Percentiles rank a stretch among this genome's conserved stretches.
Evolutionary conservation across 208 protist species (phyloP).

Genomic region (Leishmania mexicana): DNA sequence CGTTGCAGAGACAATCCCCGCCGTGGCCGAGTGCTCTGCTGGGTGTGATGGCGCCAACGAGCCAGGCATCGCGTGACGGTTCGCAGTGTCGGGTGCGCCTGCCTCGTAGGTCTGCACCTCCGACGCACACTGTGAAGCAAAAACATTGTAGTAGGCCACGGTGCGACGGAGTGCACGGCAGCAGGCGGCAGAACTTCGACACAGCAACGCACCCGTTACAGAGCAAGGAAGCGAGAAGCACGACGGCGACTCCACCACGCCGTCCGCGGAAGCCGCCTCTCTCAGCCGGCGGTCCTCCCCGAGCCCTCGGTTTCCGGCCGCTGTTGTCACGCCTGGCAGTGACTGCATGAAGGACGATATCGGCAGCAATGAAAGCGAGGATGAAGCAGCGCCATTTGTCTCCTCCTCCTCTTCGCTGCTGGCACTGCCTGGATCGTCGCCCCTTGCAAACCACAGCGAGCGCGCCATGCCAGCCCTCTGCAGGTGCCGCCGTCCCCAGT

Average conservation of each 20-base stretch:
- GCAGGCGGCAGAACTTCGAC: background rate
- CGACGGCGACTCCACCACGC: background rate
- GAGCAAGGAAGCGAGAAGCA: background rate
- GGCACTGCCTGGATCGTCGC: background rate
- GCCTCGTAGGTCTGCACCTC: background rate
- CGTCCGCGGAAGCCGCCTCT: background rate
- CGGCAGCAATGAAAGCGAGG: background rate
- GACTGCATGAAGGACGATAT: background rate
- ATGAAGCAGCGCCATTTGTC: background rate
- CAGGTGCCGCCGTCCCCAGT: background rate
- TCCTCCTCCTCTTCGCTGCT: background rate
- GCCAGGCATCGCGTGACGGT: background rate
- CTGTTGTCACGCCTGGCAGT: background rate
- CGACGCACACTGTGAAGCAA: background rate
- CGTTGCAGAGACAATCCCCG: background rate
- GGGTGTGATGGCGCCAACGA: background rate
- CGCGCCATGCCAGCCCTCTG: background rate
- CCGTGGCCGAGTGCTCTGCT: background rate
- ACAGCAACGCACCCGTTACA: background rate
- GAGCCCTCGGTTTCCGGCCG: background rate
- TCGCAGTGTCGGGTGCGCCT: background rate
- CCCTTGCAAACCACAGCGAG: background rate
- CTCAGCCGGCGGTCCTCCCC: background rate
- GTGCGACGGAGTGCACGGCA: background rate
- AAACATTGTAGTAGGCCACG: slow-evolving; percentile 12